Percentiles rank a stretch among this genome's conserved stretches.
phyloP scores from a whole-genome alignment of 768 basidiomycete species.

The Termitomyces eurrhizus region DNA sequence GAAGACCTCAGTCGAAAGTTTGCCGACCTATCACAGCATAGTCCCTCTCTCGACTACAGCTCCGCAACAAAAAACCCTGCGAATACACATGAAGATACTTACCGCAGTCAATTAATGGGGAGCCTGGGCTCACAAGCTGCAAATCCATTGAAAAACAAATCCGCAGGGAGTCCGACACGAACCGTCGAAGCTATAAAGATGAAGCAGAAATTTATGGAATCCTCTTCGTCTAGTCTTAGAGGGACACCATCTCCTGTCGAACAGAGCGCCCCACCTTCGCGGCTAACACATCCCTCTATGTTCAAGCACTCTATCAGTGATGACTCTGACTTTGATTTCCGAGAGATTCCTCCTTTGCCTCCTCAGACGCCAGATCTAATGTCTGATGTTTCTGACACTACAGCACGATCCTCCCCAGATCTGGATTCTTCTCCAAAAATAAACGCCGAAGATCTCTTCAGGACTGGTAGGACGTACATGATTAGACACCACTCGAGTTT shows the following conservation, averaged over 20 bases:
- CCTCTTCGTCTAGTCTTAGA: slow-evolving; percentile 24
- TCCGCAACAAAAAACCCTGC: slow-evolving; percentile 14
- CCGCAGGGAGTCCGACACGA: slow-evolving; percentile 28
- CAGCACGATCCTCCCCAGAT: slow-evolving; percentile 47
- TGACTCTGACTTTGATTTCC: slow-evolving; percentile 2
- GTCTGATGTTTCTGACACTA: slow-evolving; percentile 56
- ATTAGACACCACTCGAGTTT: slow-evolving; percentile 18
- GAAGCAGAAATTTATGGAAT: slow-evolving; percentile 51
- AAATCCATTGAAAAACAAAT: slow-evolving; percentile 23
- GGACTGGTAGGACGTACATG: slow-evolving; percentile 13
- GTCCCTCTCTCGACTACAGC: slow-evolving; percentile 16
- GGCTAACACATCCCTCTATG: slow-evolving; percentile 19
- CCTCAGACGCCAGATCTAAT: slow-evolving; percentile 59
- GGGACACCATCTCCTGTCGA: background rate
- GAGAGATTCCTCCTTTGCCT: slow-evolving; percentile 23
- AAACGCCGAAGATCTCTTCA: slow-evolving; percentile 21
- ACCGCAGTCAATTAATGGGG: slow-evolving; percentile 20
- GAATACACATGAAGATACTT: slow-evolving; percentile 18
- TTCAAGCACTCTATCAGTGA: slow-evolving; percentile 13
- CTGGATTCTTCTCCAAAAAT: slow-evolving; percentile 48
- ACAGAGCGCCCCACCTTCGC: background rate
- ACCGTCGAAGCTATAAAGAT: slow-evolving; percentile 55
- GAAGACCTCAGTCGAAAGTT: slow-evolving; percentile 47
- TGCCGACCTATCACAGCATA: slow-evolving; percentile 33
- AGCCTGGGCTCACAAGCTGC: slow-evolving; percentile 13